Conservation (phyloP, 768 basidiomycete genomes). For the Boletellus emodensis region DNA sequence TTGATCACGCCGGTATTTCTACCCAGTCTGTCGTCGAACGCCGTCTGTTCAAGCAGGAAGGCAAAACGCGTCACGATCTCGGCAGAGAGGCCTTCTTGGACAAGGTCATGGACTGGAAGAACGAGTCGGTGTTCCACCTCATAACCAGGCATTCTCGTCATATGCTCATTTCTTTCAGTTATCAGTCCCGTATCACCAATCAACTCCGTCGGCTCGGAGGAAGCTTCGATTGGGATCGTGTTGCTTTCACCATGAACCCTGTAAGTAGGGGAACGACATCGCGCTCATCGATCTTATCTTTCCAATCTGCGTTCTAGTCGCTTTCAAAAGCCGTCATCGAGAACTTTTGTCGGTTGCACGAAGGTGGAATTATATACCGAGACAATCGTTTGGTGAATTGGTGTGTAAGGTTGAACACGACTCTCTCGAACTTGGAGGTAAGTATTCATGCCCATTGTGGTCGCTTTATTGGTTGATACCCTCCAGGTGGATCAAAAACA, state of each 20-base stretch:
- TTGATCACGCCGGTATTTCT: constrained; percentile 97
- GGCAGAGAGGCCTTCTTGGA: constrained; percentile 89
- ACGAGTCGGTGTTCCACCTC: constrained; percentile 64
- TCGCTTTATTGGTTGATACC: background rate
- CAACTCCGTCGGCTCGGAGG: constrained; percentile 88
- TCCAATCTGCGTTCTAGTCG: constrained; percentile 35
- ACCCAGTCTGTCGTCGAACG: constrained; percentile 98
- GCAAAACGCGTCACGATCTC: constrained; percentile 87
- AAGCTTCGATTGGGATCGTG: constrained; percentile 92
- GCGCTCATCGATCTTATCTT: background rate
- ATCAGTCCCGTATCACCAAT: constrained; percentile 87
- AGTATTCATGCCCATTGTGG: background rate
- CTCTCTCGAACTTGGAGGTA: constrained; percentile 95
- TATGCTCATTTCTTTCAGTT: constrained; percentile 43
- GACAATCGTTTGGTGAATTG: constrained; percentile 97
- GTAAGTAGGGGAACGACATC: constrained; percentile 48
- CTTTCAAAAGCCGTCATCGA: constrained; percentile 87
- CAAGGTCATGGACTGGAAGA: constrained; percentile 95
- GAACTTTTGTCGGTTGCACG: constrained; percentile 86
- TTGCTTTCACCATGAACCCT: constrained; percentile 93
- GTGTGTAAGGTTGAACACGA: constrained; percentile 95
- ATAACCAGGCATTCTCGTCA: background rate
- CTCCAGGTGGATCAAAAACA: constrained; percentile 87
- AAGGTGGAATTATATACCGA: constrained; percentile 89
- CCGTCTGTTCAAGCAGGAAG: constrained; percentile 76